Evolutionary conservation across 2,329 filamentous ascomycete genomes (phyloP).

Genomic region (Pseudohalonectria lignicola): DNA sequence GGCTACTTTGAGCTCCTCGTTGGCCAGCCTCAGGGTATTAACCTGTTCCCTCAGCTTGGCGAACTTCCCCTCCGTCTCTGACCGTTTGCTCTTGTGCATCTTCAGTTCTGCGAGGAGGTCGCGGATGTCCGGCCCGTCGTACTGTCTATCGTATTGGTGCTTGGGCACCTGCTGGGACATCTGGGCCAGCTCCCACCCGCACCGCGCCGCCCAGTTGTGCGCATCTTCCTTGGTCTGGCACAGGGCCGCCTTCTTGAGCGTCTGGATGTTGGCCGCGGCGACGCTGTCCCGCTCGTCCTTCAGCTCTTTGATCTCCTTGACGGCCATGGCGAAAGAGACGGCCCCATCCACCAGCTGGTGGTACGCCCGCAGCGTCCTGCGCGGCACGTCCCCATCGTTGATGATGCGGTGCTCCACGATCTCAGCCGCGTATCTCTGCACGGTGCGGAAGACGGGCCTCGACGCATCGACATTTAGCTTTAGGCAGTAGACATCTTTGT

Average conservation of each 20-base stretch:
- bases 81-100: neutral
- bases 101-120: neutral
- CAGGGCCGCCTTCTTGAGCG: neutral
- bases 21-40: neutral
- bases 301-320: slow-evolving; percentile 1
- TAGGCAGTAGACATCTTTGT: slow-evolving; percentile 1
- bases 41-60: neutral
- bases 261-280: neutral
- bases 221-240: neutral
- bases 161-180: neutral
- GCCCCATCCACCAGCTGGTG: neutral
- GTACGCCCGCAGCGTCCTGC: neutral
- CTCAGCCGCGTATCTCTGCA: neutral
- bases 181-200: slow-evolving; percentile 1
- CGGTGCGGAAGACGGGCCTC: slow-evolving; percentile 1
- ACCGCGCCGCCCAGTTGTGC: neutral
- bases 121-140: neutral
- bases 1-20: neutral
- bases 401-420: neutral
- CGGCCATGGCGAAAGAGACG: slow-evolving; percentile 1
- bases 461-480: neutral
- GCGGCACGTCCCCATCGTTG: neutral
- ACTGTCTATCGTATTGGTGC: neutral
- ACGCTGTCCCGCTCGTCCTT: neutral
- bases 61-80: neutral